These are phyloP conservation scores for Claviceps sp. DNA, from an alignment of 2,329 filamentous ascomycete species.

Conservation along the genomic window DNA sequence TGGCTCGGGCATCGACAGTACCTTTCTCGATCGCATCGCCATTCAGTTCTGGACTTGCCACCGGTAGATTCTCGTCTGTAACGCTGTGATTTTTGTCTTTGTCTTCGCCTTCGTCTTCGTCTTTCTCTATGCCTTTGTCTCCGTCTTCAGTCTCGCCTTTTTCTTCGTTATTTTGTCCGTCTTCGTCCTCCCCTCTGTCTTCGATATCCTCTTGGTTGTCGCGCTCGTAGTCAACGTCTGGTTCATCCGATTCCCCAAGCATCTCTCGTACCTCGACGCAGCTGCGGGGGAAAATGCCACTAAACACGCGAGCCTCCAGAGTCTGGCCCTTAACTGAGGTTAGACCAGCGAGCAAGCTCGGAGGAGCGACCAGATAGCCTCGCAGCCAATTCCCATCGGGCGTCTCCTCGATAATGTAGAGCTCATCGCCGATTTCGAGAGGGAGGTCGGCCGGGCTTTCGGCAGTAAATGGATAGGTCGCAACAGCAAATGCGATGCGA, in stretches of 20 bases:
- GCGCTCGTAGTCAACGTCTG: constrained; percentile 32
- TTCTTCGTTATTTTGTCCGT: constrained; percentile 12
- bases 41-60: constrained; percentile 17
- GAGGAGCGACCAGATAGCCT: constrained; percentile 88
- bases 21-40: constrained; percentile 43
- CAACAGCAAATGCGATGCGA: constrained; percentile 94
- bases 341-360: constrained; percentile 80
- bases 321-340: constrained; percentile 87
- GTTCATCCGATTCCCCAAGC: constrained; percentile 57
- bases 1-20: constrained; percentile 27
- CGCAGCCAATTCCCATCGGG: constrained; percentile 86
- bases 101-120: constrained; percentile 29
- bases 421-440: constrained; percentile 92
- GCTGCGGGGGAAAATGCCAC: constrained; percentile 90
- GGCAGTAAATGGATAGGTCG: constrained; percentile 85
- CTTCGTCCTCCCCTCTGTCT: constrained; percentile 22
- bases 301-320: constrained; percentile 89
- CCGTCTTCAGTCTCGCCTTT: constrained; percentile 26
- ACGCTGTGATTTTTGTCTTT: constrained; percentile 18
- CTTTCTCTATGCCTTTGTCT: constrained; percentile 23
- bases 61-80: constrained; percentile 18
- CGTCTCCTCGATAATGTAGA: constrained; percentile 97
- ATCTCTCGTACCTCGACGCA: constrained; percentile 93
- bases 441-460: constrained; percentile 81
- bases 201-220: constrained; percentile 23